Evolutionary conservation across 129 eudicot species (phyloP).

Genomic region (Flaveria linearis): DNA sequence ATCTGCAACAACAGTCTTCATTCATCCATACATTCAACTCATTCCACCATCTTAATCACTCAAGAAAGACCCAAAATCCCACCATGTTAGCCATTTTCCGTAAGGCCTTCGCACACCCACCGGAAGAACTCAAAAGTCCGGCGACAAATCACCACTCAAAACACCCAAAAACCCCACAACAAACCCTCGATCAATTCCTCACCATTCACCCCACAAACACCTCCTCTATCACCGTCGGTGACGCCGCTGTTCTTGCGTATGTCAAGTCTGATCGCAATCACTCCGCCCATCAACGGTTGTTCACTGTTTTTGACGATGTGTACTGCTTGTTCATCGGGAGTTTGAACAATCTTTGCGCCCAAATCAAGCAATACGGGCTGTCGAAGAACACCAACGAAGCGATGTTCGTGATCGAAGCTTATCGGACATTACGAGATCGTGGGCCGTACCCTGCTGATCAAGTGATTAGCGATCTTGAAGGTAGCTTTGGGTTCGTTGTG

Average conservation of each 20-base stretch:
- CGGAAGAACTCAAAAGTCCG: slow-evolving; percentile 87
- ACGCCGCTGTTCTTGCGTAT: slow-evolving; percentile 87
- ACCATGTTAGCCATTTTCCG: slow-evolving; percentile 87
- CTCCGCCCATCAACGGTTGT: slow-evolving; percentile 46
- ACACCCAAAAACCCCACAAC: slow-evolving; percentile 62
- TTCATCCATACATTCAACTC: background rate
- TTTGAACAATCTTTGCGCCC: slow-evolving; percentile 71
- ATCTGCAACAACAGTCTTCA: background rate
- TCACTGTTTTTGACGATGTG: slow-evolving; percentile 68
- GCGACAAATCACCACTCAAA: slow-evolving; percentile 35
- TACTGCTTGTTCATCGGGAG: slow-evolving; percentile 83
- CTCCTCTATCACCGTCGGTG: slow-evolving; percentile 58
- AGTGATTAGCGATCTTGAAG: slow-evolving; percentile 86
- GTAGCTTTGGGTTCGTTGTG: slow-evolving; percentile 85
- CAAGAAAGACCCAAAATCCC: background rate
- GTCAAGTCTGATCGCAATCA: slow-evolving; percentile 32
- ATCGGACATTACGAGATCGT: slow-evolving; percentile 79
- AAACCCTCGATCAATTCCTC: slow-evolving; percentile 61
- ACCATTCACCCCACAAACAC: slow-evolving; percentile 57
- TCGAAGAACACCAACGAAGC: slow-evolving; percentile 76
- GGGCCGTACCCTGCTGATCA: slow-evolving; percentile 97
- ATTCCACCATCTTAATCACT: background rate
- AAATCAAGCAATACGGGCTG: slow-evolving; percentile 73
- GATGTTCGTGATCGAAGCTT: slow-evolving; percentile 90
- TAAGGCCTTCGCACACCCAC: slow-evolving; percentile 88